Base-by-base conservation (phyloP, 306 rosid species). In the Castanea sativa region DNA sequence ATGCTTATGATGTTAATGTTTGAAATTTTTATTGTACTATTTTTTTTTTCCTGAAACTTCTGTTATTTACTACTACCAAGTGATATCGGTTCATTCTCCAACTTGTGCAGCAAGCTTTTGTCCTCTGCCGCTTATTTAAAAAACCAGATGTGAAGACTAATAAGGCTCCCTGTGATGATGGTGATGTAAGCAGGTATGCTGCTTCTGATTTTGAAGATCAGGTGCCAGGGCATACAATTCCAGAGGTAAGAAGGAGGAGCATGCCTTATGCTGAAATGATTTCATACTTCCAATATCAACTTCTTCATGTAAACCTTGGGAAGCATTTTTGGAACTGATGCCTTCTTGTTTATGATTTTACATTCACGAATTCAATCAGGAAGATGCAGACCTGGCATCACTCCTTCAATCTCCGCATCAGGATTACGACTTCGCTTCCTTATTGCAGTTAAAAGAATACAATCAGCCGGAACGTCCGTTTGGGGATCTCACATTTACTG, bases 71-170 rank as follows among this genome's bases (percentile, higher is more conserved):
- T 38, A 69, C 20, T 21, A 75, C 12, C 55, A 25, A 64, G 69
- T 13, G 72, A 69, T 51, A 23, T 27, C 75, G 74, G 69, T 73
- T 38, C 29, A 27, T 45, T 61, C 55, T 83, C 52, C 71, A 63
- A 72, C 64, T 78, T 76, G 25, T 80, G 79, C 76, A 90, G 98
- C 73, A 65, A 56, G 33, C 78, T 45, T 87, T 83, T 72, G 93
- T 89, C 71, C 19, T 94, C 38, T 80, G 90, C 71, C 86, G 83
- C 29, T 38, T 94, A 75, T 89, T 32, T 69, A 75, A 55, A 71
- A 84, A 75, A 20, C 5, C 70, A 27, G 86, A 78, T 65, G 70
- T 38, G 79, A 59, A 14, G 57, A 41, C 57, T 45, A 72, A 71
- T 4, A 74, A 18, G 69, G 16, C 32, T 61, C 27, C 53, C 15